Base-by-base conservation (phyloP, 495 filamentous ascomycete species). In the Margaritispora aquatica region DNA sequence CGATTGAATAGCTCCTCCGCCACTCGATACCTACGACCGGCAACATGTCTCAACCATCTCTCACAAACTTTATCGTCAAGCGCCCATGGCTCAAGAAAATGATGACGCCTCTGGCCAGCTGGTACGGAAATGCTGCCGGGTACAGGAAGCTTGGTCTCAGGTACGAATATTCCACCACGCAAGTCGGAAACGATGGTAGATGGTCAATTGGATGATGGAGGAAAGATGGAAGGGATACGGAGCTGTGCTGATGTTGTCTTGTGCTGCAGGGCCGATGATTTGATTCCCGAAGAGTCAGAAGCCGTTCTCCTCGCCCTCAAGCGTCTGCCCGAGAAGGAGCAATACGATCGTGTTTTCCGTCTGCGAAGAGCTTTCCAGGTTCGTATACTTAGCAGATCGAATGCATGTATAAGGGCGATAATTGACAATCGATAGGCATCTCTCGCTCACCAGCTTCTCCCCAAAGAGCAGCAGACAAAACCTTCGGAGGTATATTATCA, bases 261-360 rank as follows among this genome's bases (percentile, higher is more conserved):
- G 22, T 41, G n/a, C 62, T 56, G 34, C 70, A 98, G 94, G 69
- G 80, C 84, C 80, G 94, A 98, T 76, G 94, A 98, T 70, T 72
- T 98, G 71, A 89, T 97, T 71, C 79, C 83, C 67, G 95, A 97
- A 71, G 95, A 97, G 77, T 84, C 77, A 80, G 90, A 93, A 66
- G 73, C 73, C 26, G 92, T 97, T 67, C 85, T 92, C 72, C 78
- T 84, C 63, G 94, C 94, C 54, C 80, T 98, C 71, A 87, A 88
- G 81, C 91, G 94, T 73, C 87, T 98, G 46, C 83, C 90, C 36
- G 80, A 88, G 62, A 92, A 95, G 81, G 90, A 90, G 68, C 80
- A 84, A 66, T 97, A 97, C 76, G 94, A 98, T 80, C 93, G 94
- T 74, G 84, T 97, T 70, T 97, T 88, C 85, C 91, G 94, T 69